These are phyloP conservation scores for Prunus fruticosa DNA, from an alignment of 306 rosid species.

Conservation along the genomic window DNA sequence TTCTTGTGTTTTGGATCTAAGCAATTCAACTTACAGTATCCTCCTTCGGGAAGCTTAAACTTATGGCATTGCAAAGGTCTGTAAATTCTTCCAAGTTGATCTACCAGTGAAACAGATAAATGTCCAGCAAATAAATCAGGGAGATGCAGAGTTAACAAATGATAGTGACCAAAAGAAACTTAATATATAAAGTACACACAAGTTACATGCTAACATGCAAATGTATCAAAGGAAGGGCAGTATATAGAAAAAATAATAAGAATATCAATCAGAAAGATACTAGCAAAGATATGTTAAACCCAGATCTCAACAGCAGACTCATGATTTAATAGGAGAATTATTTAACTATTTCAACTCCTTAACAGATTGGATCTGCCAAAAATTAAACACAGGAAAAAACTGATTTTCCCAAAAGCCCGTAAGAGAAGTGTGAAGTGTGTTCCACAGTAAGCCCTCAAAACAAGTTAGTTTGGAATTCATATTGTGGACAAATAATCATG, in stretches of 20 bases:
- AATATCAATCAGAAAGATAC: neutral
- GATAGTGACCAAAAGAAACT: neutral
- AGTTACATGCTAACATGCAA: neutral
- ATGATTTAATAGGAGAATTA: no score
- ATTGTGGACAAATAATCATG: no score
- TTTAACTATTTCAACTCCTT: no score
- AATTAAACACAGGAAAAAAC: no score
- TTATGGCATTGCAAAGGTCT: slow-evolving; percentile 94
- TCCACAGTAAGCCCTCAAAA: no score
- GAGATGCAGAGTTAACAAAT: neutral
- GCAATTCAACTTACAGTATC: slow-evolving; percentile 55
- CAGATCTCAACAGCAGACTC: neutral
- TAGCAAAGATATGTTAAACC: neutral
- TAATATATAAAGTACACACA: neutral
- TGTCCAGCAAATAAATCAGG: slow-evolving; percentile 16
- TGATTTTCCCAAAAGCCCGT: no score
- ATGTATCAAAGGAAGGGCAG: neutral
- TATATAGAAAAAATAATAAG: neutral
- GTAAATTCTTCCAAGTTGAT: slow-evolving; percentile 79
- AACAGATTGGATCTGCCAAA: no score
- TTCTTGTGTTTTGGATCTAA: slow-evolving; percentile 17
- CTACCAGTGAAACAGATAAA: slow-evolving; percentile 39
- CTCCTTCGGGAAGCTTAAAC: slow-evolving; percentile 79
- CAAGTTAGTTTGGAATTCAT: no score
- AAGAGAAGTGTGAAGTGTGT: no score